phyloP scores from a whole-genome alignment of 2,329 filamentous ascomycete genomes.

The Xylaria polymorpha region DNA sequence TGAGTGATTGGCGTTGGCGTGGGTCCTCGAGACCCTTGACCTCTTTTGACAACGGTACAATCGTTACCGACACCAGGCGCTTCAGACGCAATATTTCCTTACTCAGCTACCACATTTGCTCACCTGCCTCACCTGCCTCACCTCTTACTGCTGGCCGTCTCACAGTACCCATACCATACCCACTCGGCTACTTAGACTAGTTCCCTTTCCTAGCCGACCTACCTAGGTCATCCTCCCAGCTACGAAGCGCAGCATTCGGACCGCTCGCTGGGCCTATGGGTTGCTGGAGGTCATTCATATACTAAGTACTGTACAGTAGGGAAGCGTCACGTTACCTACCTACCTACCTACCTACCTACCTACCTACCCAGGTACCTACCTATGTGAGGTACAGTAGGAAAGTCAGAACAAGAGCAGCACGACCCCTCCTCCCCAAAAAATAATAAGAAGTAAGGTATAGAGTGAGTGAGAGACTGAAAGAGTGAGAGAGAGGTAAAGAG shows the following conservation, averaged over 20 bases:
- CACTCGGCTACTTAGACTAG: constrained; percentile 33
- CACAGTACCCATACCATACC: constrained; percentile 34
- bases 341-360: constrained; percentile 9
- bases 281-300: constrained; percentile 16
- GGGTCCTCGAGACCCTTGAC: constrained; percentile 23
- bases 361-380: not conserved
- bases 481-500: not conserved
- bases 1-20: constrained; percentile 9
- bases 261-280: constrained; percentile 28
- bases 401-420: not conserved
- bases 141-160: constrained; percentile 26
- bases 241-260: constrained; percentile 37
- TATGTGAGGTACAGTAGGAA: too few species aligned
- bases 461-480: not conserved
- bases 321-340: constrained; percentile 30
- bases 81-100: constrained; percentile 33
- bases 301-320: constrained; percentile 6
- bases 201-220: constrained; percentile 38
- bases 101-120: constrained; percentile 40
- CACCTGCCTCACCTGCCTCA: constrained; percentile 37
- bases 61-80: constrained; percentile 30
- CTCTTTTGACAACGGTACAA: constrained; percentile 21
- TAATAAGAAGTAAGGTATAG: not conserved
- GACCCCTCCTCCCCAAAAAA: too few species aligned
- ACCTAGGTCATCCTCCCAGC: constrained; percentile 36